Percentiles rank a stretch among this genome's conserved stretches.
Evolutionary conservation across 139 green algal genomes (phyloP).

Genomic region (Spirogloea muscicola): DNA sequence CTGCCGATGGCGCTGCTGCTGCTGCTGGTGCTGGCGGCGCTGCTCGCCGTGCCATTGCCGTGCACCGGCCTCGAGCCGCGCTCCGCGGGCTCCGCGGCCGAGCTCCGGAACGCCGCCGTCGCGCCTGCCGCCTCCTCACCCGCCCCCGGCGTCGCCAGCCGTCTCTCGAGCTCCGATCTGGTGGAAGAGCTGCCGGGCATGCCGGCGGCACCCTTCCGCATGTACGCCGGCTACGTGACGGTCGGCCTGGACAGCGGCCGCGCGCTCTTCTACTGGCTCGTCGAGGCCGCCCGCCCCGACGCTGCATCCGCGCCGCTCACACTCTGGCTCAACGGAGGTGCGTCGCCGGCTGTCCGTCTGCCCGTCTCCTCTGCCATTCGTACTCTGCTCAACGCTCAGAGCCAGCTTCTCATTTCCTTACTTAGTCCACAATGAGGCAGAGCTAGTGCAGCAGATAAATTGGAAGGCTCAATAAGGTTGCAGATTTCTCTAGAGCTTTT

Average conservation of each 20-base stretch:
- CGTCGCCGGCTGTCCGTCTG: neutral
- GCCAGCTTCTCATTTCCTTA: neutral
- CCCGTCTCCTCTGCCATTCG: neutral
- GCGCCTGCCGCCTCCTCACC: too few relatives aligned
- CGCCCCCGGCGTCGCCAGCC: too few relatives aligned
- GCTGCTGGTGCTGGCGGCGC: too few relatives aligned
- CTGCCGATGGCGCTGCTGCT: too few relatives aligned
- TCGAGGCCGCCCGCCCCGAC: neutral
- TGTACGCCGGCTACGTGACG: conserved; percentile 66
- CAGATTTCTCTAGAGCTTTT: neutral
- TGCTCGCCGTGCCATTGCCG: too few relatives aligned
- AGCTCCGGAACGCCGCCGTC: too few relatives aligned
- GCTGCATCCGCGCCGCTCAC: neutral
- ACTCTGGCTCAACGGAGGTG: conserved; percentile 71
- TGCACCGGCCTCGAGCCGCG: too few relatives aligned
- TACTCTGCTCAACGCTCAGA: neutral
- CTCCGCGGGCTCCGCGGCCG: too few relatives aligned
- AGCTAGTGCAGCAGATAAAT: neutral
- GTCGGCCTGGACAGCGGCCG: conserved; percentile 66
- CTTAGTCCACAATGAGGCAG: neutral
- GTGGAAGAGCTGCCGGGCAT: too few relatives aligned
- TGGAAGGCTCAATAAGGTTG: neutral
- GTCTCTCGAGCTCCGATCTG: too few relatives aligned
- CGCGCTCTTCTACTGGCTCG: conserved; percentile 33
- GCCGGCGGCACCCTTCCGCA: too few relatives aligned